These are phyloP conservation scores for Domatiomyces catenatus DNA, from an alignment of 2,329 filamentous ascomycete species.

Conservation along the genomic window DNA sequence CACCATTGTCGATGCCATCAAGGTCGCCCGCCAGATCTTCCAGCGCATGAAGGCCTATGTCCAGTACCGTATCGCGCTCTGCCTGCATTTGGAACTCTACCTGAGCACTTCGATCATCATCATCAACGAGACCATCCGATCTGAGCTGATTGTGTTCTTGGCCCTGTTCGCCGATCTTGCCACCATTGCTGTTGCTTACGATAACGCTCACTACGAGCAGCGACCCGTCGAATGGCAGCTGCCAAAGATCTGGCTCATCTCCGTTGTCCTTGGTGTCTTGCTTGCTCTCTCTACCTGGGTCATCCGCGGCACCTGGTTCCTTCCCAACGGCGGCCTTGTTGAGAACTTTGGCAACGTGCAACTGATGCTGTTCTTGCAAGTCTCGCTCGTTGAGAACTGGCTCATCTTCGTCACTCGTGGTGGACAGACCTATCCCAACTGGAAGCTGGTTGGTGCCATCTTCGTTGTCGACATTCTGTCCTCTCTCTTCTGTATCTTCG, in stretches of 20 bases:
- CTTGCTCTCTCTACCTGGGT: conserved; percentile 60
- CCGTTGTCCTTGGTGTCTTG: conserved; percentile 49
- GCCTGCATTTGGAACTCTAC: conserved; percentile 61
- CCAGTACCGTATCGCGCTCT: conserved; percentile 61
- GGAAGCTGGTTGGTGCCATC: conserved; percentile 58
- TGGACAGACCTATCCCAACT: conserved; percentile 57
- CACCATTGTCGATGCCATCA: conserved; percentile 59
- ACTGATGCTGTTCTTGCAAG: conserved; percentile 74
- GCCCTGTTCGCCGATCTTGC: conserved; percentile 66
- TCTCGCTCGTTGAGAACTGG: conserved; percentile 90
- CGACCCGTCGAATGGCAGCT: conserved; percentile 68
- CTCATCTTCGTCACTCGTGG: conserved; percentile 92
- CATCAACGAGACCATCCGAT: conserved; percentile 59
- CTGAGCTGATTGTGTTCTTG: conserved; percentile 63
- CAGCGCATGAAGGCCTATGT: conserved; percentile 67
- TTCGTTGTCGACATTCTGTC: conserved; percentile 55
- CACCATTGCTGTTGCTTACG: conserved; percentile 63
- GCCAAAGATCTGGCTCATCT: conserved; percentile 69
- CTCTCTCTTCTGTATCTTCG: conserved; percentile 60
- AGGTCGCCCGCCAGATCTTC: conserved; percentile 60
- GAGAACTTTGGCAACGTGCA: conserved; percentile 61
- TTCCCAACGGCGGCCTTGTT: conserved; percentile 55
- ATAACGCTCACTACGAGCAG: conserved; percentile 61
- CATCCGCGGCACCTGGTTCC: conserved; percentile 54
- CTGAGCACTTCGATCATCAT: conserved; percentile 64